phyloP scores from a whole-genome alignment of 495 filamentous ascomycete genomes.

The Cercophora scortea region DNA sequence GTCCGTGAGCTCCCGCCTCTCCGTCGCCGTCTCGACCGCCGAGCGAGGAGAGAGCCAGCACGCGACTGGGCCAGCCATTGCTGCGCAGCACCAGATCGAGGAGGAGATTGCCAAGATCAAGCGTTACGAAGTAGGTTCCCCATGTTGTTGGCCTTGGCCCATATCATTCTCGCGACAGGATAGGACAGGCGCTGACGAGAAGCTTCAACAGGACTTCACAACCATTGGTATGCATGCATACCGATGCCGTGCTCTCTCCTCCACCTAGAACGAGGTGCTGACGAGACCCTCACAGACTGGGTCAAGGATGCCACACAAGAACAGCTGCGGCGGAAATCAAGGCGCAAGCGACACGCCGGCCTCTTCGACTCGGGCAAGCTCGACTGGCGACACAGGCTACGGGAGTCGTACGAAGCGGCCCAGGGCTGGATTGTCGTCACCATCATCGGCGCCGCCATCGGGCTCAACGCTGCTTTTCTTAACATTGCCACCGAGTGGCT shows the following conservation, averaged over 20 bases:
- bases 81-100: conserved; percentile 57
- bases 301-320: conserved; percentile 94
- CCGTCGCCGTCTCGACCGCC: conserved; percentile 56
- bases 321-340: conserved; percentile 69
- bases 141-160: neutral
- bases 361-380: conserved; percentile 65
- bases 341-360: conserved; percentile 63
- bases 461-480: conserved; percentile 83
- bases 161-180: neutral
- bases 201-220: conserved; percentile 57
- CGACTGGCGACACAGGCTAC: conserved; percentile 76
- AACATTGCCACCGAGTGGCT: conserved; percentile 98
- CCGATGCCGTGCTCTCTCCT: neutral
- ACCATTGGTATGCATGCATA: conserved; percentile 71
- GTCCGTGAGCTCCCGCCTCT: conserved; percentile 64
- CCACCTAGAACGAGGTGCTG: neutral
- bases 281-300: conserved; percentile 56
- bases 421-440: conserved; percentile 98
- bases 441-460: conserved; percentile 85
- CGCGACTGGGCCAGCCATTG: conserved; percentile 26
- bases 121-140: conserved; percentile 69
- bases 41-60: conserved; percentile 48
- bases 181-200: neutral
- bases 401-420: conserved; percentile 88
- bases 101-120: conserved; percentile 98